Evolutionary conservation across 768 basidiomycete genomes (phyloP).

Genomic region (Candolleomyces aberdarensis): DNA sequence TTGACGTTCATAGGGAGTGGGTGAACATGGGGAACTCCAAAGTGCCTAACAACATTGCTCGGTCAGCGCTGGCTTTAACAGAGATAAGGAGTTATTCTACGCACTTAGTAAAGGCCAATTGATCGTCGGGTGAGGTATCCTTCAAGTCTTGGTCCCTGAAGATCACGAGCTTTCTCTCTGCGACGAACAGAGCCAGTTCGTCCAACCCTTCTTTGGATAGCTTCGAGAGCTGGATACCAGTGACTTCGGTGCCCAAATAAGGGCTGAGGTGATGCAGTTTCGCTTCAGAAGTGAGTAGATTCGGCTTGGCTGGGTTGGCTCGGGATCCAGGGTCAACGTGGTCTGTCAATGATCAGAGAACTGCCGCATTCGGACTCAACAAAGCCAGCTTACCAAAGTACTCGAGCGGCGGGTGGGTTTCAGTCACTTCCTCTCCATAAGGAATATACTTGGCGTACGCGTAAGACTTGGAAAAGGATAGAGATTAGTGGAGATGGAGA

Average conservation of each 20-base stretch:
- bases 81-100: neutral
- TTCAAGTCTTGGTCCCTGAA: constrained; percentile 65
- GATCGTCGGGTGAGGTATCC: constrained; percentile 48
- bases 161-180: constrained; percentile 50
- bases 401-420: neutral
- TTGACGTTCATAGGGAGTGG: constrained; percentile 48
- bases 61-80: neutral
- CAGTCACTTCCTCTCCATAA: constrained; percentile 2
- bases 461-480: neutral
- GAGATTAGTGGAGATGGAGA: no score
- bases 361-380: neutral
- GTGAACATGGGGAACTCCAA: constrained; percentile 25
- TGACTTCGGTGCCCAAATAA: constrained; percentile 49
- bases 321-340: constrained; percentile 28
- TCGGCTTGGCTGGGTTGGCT: constrained; percentile 52
- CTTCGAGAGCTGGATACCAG: constrained; percentile 51
- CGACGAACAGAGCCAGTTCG: constrained; percentile 49
- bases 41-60: constrained; percentile 25
- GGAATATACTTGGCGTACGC: neutral
- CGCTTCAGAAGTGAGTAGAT: constrained; percentile 41
- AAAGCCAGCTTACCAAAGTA: neutral
- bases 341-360: neutral
- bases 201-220: constrained; percentile 50
- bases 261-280: constrained; percentile 41
- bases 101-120: constrained; percentile 50